Percentiles rank a stretch among this genome's conserved stretches.
Conservation (phyloP, 345 rosid genomes). For the Corchorus capsularis region DNA sequence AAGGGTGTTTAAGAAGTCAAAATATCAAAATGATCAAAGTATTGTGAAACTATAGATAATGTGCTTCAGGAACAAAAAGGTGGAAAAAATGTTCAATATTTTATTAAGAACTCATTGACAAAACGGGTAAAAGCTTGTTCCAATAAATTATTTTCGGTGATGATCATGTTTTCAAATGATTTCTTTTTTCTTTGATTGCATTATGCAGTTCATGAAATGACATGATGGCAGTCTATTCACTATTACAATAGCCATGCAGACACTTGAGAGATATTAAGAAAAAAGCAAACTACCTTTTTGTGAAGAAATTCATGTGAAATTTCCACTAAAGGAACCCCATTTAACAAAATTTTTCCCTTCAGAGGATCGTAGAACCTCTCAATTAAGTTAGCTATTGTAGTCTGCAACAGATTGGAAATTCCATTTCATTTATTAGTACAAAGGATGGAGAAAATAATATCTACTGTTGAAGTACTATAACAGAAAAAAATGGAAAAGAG, state of each 20-base stretch:
- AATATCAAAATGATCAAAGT: not conserved
- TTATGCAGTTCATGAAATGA: not conserved
- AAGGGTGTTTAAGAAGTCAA: slow-evolving; percentile 2
- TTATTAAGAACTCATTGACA: not conserved
- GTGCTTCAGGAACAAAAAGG: not conserved
- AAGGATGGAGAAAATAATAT: not conserved
- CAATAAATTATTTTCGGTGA: not conserved
- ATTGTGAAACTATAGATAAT: not conserved
- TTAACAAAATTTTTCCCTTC: slow-evolving; percentile 69
- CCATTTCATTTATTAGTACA: not conserved
- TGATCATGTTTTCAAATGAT: not conserved
- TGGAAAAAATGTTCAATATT: not conserved
- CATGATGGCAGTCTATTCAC: not conserved
- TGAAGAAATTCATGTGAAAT: slow-evolving; percentile 81
- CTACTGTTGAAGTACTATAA: not conserved
- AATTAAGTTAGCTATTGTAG: slow-evolving; percentile 86
- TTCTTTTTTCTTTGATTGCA: not conserved
- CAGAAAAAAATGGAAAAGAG: not conserved
- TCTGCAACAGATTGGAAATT: slow-evolving; percentile 48
- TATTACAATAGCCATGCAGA: not conserved
- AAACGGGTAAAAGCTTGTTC: not conserved
- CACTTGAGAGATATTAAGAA: not conserved
- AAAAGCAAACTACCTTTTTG: slow-evolving; percentile 16
- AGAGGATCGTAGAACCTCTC: slow-evolving; percentile 75
- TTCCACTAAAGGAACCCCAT: slow-evolving; percentile 79